These are phyloP conservation scores for Bothriochloa decipiens DNA, from an alignment of 176 grass and related monocot genomes.

Conservation along the genomic window DNA sequence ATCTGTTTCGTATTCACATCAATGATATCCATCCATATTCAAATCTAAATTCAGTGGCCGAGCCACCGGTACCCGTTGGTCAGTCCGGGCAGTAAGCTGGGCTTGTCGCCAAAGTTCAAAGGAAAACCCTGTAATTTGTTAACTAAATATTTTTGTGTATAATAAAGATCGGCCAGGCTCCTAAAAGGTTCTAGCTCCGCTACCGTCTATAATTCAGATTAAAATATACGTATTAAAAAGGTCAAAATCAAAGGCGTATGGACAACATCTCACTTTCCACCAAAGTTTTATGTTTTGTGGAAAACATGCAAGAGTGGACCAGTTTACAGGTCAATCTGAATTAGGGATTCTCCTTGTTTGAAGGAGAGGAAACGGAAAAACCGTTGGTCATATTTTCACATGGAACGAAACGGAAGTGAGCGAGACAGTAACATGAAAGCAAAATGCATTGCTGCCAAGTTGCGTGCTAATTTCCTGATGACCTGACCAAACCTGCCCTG, in stretches of 20 bases:
- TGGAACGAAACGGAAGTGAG: background rate
- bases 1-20: too few relatives aligned
- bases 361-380: background rate
- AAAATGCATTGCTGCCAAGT: conserved; percentile 7
- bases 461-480: background rate
- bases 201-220: too few relatives aligned
- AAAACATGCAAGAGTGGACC: background rate
- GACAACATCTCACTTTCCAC: background rate
- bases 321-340: background rate
- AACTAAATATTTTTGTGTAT: too few relatives aligned
- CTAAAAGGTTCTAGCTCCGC: too few relatives aligned
- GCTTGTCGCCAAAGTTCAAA: too few relatives aligned
- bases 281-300: background rate
- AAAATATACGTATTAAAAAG: background rate
- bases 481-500: conserved; percentile 6
- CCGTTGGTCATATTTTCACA: background rate
- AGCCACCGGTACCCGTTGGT: too few relatives aligned
- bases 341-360: background rate
- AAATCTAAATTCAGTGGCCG: too few relatives aligned
- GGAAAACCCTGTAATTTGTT: too few relatives aligned
- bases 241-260: background rate
- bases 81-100: too few relatives aligned
- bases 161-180: too few relatives aligned
- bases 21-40: too few relatives aligned
- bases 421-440: background rate